Percentiles rank a stretch among this genome's conserved stretches.
These are phyloP conservation scores for Stentor roeselii DNA, from an alignment of 73 alveolate species.

Conservation along the genomic window DNA sequence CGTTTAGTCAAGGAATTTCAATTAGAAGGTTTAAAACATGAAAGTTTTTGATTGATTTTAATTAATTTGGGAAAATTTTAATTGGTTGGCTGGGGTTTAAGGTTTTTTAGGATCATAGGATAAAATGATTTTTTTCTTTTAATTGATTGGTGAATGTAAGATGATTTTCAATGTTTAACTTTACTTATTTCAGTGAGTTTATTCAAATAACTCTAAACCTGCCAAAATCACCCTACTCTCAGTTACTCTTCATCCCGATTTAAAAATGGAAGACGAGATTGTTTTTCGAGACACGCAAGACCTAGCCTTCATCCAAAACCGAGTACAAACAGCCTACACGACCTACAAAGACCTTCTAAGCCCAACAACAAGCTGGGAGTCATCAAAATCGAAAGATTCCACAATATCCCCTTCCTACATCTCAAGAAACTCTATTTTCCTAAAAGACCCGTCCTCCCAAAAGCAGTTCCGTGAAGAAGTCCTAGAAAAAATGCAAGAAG, in stretches of 20 bases:
- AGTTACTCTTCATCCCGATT: neutral
- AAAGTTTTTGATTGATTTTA: too few relatives aligned
- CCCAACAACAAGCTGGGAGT: neutral
- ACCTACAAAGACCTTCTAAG: neutral
- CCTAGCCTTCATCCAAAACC: neutral
- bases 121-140: too few relatives aligned
- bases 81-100: too few relatives aligned
- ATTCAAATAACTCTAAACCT: too few relatives aligned
- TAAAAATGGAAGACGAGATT: conserved; percentile 13
- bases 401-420: neutral
- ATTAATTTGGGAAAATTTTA: too few relatives aligned
- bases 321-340: neutral
- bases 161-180: too few relatives aligned
- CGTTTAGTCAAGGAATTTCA: too few relatives aligned
- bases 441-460: conserved; percentile 13
- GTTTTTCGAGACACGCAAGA: neutral
- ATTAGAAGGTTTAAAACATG: too few relatives aligned
- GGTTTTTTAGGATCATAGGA: too few relatives aligned
- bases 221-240: too few relatives aligned
- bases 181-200: too few relatives aligned
- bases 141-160: too few relatives aligned
- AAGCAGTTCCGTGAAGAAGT: conserved; percentile 7
- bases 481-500: neutral
- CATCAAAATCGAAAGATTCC: neutral
- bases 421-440: neutral